Base-by-base conservation (phyloP, 2,329 filamentous ascomycete species). In the Zymoseptoria pseudotritici region DNA sequence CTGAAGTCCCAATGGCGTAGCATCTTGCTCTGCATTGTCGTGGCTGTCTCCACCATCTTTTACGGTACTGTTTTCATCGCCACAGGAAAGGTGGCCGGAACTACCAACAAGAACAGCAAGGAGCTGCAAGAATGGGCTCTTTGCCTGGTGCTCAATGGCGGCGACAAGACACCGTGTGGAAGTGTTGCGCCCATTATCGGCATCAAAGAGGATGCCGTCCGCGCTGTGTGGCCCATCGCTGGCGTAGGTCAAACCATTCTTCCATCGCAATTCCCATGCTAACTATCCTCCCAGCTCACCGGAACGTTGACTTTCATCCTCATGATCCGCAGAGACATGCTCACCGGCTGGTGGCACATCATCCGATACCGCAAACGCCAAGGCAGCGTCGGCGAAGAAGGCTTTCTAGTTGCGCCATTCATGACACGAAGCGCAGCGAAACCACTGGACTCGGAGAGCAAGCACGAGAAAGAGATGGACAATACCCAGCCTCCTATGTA, bases 1-100 rank as follows among this genome's bases (percentile, higher is more conserved):
- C 82, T 95, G 54, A 80, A 86, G 63, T 80, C 94, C 13, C 91
- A 95, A 72, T 95, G 91, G 91, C 83, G 90, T 66, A 90, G 89
- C 49, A 90, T 94, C 60, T 82, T 86, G 26, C 86, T 95, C 56
- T 89, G 92, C 10, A 75, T 92, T 42, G 84, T 93, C 69, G 91
- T 95, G 65, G 82, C 93, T 64, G 80, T 82, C 60, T 89, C 93
- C 70, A 87, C 92, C 58, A 84, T 93, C 65, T 92, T 92, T 79
- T 94, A 94, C 73, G 85, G 89, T 1, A 78, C 91, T 50, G 80
- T 93, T 53, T 95, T 94, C 70, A 85, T 95, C 50, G 86, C 88
- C 71, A 60, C 70, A 58, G 80, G 80, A 2, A 46, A 46, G 7
- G 52, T 29, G 22, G 13, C 20, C n/a, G 76, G 82, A 36, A 80